Evolutionary conservation across 2,329 filamentous ascomycete species (phyloP).

Genomic region (Akanthomyces dipterigenus): DNA sequence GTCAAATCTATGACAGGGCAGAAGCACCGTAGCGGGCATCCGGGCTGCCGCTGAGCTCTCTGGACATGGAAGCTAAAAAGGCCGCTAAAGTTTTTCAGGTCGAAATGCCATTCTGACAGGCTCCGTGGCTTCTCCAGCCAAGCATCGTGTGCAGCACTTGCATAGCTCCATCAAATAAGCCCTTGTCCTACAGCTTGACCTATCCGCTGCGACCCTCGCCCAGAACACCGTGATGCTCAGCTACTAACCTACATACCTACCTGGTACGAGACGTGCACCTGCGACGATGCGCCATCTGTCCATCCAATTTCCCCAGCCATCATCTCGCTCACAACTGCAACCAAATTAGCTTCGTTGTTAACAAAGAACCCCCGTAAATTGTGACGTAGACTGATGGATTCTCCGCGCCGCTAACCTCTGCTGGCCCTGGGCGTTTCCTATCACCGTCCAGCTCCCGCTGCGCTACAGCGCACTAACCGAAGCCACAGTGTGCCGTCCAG

Average conservation of each 20-base stretch:
- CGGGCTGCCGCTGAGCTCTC: too few species aligned
- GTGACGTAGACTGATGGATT: conserved; percentile 6
- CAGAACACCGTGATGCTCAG: neutral
- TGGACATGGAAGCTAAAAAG: neutral
- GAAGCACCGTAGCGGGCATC: neutral
- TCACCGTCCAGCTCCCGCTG: conserved; percentile 5
- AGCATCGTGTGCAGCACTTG: neutral
- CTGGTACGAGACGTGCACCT: too few species aligned
- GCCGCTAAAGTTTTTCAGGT: neutral
- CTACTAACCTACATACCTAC: too few species aligned
- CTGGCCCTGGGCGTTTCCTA: conserved; percentile 5
- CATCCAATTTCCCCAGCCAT: neutral
- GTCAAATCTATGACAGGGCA: neutral
- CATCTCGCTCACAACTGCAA: neutral
- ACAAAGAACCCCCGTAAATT: neutral
- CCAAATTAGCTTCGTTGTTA: neutral
- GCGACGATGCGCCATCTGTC: neutral
- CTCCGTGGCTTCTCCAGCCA: neutral
- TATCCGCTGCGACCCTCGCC: neutral
- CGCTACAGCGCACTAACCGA: conserved; percentile 7
- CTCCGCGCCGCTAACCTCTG: neutral
- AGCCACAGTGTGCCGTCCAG: neutral
- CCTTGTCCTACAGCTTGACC: neutral
- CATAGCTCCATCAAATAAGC: conserved; percentile 2
- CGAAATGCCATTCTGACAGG: neutral